Conservation (phyloP, 768 basidiomycete genomes). For the Phaffia australis region DNA sequence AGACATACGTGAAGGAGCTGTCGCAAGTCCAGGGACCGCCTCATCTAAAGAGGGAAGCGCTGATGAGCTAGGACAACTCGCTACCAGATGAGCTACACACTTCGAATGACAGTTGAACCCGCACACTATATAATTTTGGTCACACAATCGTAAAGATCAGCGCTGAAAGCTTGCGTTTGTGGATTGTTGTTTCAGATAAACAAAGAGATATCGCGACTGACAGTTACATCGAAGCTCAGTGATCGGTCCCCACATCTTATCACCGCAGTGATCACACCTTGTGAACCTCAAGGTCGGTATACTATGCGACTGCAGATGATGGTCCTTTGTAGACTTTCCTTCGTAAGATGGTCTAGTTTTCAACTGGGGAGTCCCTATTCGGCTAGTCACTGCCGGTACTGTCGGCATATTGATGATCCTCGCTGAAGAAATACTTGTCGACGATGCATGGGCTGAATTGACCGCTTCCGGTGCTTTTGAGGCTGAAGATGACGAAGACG, state of each 20-base stretch:
- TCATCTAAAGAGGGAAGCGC: conserved; percentile 15
- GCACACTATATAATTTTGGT: conserved; percentile 48
- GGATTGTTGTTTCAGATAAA: no score
- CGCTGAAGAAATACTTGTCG: background rate
- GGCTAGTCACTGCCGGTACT: conserved; percentile 29
- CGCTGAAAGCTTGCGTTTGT: background rate
- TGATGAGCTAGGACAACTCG: conserved; percentile 48
- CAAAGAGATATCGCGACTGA: conserved; percentile 41
- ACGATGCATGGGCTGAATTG: background rate
- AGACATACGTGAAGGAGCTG: conserved; percentile 37
- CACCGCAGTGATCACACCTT: conserved; percentile 87
- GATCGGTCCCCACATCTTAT: conserved; percentile 93
- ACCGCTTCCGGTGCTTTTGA: conserved; percentile 31
- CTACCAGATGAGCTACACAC: conserved; percentile 59
- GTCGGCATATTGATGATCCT: background rate
- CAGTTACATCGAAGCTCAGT: conserved; percentile 74
- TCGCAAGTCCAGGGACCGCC: conserved; percentile 23
- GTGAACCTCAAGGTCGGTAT: conserved; percentile 62
- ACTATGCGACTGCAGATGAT: conserved; percentile 80
- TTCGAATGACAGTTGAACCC: conserved; percentile 77
- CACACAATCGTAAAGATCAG: background rate
- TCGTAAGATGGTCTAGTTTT: no score
- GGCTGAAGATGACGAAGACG: conserved; percentile 15
- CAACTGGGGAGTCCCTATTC: no score
- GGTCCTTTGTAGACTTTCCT: conserved; percentile 42